Percentiles rank a stretch among this genome's conserved stretches.
phyloP scores from a whole-genome alignment of 176 grass and related monocot species.

The Paspalum vaginatum region DNA sequence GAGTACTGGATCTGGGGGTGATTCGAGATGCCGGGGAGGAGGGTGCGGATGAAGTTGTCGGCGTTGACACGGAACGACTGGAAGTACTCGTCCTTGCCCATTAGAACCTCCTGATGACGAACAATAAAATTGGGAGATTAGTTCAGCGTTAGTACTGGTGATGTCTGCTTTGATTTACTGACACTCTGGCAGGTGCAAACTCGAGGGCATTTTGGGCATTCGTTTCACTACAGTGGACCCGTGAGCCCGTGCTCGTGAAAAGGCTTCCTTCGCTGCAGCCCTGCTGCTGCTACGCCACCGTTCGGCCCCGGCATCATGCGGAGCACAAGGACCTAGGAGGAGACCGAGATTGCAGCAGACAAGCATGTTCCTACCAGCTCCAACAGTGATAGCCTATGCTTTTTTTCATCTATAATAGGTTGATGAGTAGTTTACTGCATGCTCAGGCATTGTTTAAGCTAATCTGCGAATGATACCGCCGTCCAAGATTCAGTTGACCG shows the following conservation, averaged over 20 bases:
- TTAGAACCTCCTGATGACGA: slow-evolving; percentile 76
- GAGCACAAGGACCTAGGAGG: slow-evolving; percentile 38
- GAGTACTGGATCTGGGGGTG: slow-evolving; percentile 61
- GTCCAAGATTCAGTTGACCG: neutral
- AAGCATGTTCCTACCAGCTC: slow-evolving; percentile 9
- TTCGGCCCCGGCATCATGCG: slow-evolving; percentile 28
- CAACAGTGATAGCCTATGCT: neutral
- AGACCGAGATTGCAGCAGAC: slow-evolving; percentile 20
- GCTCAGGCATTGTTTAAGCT: neutral
- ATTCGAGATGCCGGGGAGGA: slow-evolving; percentile 55
- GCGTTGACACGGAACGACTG: slow-evolving; percentile 53
- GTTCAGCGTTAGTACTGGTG: neutral
- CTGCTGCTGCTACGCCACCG: neutral
- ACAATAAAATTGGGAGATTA: neutral
- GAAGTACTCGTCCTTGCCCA: slow-evolving; percentile 63
- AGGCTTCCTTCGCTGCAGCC: neutral
- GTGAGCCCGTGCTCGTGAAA: slow-evolving; percentile 9
- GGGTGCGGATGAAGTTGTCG: slow-evolving; percentile 57
- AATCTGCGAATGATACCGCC: neutral
- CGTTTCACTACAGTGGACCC: neutral
- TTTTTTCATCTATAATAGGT: neutral
- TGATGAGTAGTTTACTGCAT: neutral
- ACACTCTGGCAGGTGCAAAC: neutral
- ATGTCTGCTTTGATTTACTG: neutral
- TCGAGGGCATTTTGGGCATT: neutral